phyloP scores from a whole-genome alignment of 257 asterid species.

The Knoxia roxburghii region DNA sequence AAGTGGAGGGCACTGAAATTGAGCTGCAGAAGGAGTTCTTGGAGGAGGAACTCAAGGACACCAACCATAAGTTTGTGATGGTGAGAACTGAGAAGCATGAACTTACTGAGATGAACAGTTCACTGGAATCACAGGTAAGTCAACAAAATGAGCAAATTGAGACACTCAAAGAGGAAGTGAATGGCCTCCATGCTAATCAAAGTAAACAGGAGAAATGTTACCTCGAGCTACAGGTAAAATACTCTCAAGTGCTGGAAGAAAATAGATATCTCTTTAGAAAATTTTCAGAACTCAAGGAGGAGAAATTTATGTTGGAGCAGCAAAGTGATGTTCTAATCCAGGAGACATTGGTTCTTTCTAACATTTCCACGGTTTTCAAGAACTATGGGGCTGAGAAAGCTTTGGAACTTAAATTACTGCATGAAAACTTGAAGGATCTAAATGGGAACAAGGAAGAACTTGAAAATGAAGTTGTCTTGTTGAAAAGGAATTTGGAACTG shows the following conservation, averaged over 20 bases:
- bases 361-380: conserved; percentile 38
- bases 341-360: conserved; percentile 47
- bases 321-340: conserved; percentile 44
- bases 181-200: conserved; percentile 38
- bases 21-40: conserved; percentile 50
- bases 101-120: conserved; percentile 51
- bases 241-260: conserved; percentile 46
- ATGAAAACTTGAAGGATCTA: conserved; percentile 43
- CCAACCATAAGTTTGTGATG: conserved; percentile 44
- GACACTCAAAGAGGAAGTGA: conserved; percentile 43
- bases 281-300: conserved; percentile 45
- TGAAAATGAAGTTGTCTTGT: conserved; percentile 38
- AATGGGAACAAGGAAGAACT: conserved; percentile 38
- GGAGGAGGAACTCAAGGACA: conserved; percentile 43
- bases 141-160: conserved; percentile 35
- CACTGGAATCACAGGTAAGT: conserved; percentile 40
- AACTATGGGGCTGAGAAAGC: conserved; percentile 46
- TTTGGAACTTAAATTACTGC: conserved; percentile 40
- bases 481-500: conserved; percentile 49
- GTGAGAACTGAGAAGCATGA: conserved; percentile 47
- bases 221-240: conserved; percentile 35
- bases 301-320: conserved; percentile 48
- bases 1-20: conserved; percentile 54
- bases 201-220: conserved; percentile 46
- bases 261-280: conserved; percentile 47